Evolutionary conservation across 768 basidiomycete genomes (phyloP).

Genomic region (Lactarius sanguifluus): DNA sequence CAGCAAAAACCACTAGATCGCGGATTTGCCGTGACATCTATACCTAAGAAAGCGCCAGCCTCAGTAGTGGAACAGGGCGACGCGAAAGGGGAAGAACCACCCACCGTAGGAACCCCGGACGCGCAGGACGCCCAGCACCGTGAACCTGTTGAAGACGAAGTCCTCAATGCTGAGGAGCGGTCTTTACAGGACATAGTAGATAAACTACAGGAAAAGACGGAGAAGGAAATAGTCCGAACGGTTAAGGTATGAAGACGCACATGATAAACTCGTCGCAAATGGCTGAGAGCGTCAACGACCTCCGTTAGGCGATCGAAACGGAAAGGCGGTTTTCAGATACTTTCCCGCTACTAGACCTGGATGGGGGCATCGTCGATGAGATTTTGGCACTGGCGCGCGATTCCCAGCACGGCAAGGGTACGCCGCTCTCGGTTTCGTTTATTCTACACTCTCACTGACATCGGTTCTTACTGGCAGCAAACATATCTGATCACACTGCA

Average conservation of each 20-base stretch:
- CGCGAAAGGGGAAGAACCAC: slow-evolving; percentile 13
- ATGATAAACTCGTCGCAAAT: background rate
- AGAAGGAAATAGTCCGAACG: slow-evolving; percentile 74
- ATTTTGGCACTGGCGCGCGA: slow-evolving; percentile 45
- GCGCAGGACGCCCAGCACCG: slow-evolving; percentile 5
- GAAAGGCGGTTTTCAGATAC: slow-evolving; percentile 73
- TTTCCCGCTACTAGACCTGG: slow-evolving; percentile 62
- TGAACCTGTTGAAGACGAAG: slow-evolving; percentile 27
- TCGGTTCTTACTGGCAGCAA: slow-evolving; percentile 34
- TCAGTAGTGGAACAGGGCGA: slow-evolving; percentile 29
- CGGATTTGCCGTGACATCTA: slow-evolving; percentile 79
- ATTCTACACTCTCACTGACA: background rate
- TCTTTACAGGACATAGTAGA: slow-evolving; percentile 74
- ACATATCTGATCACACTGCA: slow-evolving; percentile 69
- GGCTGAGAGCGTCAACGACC: background rate
- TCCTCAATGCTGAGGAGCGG: slow-evolving; percentile 47
- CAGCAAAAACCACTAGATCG: slow-evolving; percentile 72
- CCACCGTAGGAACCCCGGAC: background rate
- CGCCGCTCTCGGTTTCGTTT: background rate
- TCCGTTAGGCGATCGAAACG: slow-evolving; percentile 69
- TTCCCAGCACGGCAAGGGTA: slow-evolving; percentile 42
- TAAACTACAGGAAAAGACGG: slow-evolving; percentile 80
- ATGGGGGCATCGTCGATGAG: slow-evolving; percentile 54
- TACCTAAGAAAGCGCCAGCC: slow-evolving; percentile 65
- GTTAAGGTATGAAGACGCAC: slow-evolving; percentile 55